Evolutionary conservation across 2,329 filamentous ascomycete species (phyloP), one percentile per base, ranked within the genome.

Genomic region (Blastomyces parvus): DNA sequence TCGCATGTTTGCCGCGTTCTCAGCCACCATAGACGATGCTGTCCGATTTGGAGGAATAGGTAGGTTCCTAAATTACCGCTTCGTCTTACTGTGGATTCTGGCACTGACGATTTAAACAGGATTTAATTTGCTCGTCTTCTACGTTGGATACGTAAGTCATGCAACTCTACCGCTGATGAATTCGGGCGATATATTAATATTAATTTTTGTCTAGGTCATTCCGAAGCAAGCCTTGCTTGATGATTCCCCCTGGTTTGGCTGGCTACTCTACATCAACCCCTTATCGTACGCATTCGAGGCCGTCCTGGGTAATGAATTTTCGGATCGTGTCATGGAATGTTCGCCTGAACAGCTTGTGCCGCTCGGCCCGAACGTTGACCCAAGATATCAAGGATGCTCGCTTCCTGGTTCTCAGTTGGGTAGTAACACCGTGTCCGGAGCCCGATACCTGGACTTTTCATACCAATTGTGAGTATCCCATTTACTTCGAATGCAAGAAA

Each of bases 251-350:
- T 88, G 85, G 85, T 87, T 87, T 65, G 85, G 85, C 38, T 87
- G 81, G 86, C 70, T 86, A 1, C 84, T 79, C 67, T 84, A 81
- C 59, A 68, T 83, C 64, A 83, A 83, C 62, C 81, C 81, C 0
- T 66, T 81, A 42, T 75, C 79, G 0, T 90, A 89, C 67, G 81
- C 83, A 0, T 89, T 88, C 66, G 88, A 90, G 56, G 83, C 83
- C 3, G 83, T 89, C 2, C 76, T 89, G 66, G 74, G 84, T 0
- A 90, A 89, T 67, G 87, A 90, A 68, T 87, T 88, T 66, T 72
- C 79, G 2, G 80, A 79, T 62, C 77, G 80, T 6, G 74, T 76
- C 0, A 85, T 90, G 77, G 69, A 82, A 30, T 90, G 87, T 68
- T 77, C 80, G 0, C 78, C 83, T 0, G 78, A 79, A 1, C 83